These are phyloP conservation scores for Nannochloropsis gaditana DNA, from an alignment of 108 stramenopile species.

Conservation along the genomic window DNA sequence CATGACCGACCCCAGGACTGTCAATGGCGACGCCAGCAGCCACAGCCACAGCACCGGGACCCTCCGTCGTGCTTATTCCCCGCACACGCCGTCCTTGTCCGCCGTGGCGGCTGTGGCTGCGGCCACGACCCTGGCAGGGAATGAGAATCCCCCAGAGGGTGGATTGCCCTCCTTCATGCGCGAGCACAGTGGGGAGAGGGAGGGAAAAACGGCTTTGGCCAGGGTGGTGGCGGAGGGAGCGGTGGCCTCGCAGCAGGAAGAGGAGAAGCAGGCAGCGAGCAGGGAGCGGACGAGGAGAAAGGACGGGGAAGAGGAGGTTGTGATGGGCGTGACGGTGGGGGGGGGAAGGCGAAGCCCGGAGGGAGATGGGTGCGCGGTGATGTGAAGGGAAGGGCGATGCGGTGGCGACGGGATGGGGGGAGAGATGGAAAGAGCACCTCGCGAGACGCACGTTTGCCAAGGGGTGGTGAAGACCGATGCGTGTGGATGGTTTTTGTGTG, in stretches of 20 bases:
- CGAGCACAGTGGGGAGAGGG: neutral
- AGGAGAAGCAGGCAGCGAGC: neutral
- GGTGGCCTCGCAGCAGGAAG: neutral
- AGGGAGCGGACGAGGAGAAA: neutral
- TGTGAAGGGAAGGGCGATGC: neutral
- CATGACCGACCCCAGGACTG: neutral
- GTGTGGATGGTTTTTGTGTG: too few relatives aligned
- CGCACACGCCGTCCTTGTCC: neutral
- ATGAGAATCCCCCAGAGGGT: neutral
- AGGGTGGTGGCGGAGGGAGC: neutral
- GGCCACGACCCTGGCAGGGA: neutral
- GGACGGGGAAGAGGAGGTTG: neutral
- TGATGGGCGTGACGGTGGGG: constrained; percentile 12
- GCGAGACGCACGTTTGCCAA: neutral
- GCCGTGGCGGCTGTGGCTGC: neutral
- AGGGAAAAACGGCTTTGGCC: neutral
- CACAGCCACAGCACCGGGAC: neutral
- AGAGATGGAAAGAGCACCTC: neutral
- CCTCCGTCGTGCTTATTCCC: neutral
- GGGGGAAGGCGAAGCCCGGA: neutral
- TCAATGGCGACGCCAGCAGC: neutral
- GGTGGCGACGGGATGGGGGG: too few relatives aligned
- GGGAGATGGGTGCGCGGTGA: neutral
- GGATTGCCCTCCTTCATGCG: neutral
- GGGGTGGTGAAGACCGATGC: neutral